Conservation (phyloP, 1,139 yeast species). For the Kluyveromyces sp. region DNA sequence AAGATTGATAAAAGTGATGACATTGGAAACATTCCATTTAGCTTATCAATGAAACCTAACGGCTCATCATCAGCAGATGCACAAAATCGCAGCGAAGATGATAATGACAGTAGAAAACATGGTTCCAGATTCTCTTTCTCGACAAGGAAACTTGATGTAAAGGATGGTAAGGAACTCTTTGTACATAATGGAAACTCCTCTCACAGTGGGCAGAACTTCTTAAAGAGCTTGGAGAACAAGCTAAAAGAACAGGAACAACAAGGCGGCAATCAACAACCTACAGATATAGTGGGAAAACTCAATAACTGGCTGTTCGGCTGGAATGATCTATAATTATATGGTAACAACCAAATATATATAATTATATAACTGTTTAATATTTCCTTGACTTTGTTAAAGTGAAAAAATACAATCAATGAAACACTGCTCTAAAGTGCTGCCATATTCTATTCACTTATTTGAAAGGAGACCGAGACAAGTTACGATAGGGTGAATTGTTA, state of each 20-base stretch:
- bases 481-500: background rate
- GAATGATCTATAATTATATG: slow-evolving; percentile 38
- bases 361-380: background rate
- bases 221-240: slow-evolving; percentile 28
- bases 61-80: slow-evolving; percentile 7
- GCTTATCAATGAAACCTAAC: slow-evolving; percentile 6
- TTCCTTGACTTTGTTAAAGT: no score
- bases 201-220: slow-evolving; percentile 29
- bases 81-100: slow-evolving; percentile 2
- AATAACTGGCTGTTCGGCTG: slow-evolving; percentile 46
- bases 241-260: slow-evolving; percentile 26
- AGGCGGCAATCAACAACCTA: slow-evolving; percentile 12
- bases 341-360: background rate
- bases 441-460: background rate
- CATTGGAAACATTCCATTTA: slow-evolving; percentile 36
- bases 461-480: slow-evolving; percentile 1
- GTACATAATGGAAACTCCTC: slow-evolving; percentile 22
- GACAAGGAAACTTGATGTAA: slow-evolving; percentile 20
- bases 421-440: no score
- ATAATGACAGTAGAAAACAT: slow-evolving; percentile 1
- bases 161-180: slow-evolving; percentile 28
- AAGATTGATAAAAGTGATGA: slow-evolving; percentile 46
- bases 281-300: slow-evolving; percentile 25
- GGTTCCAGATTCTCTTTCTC: slow-evolving; percentile 8
- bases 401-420: no score